Evolutionary conservation across 352 stramenopile genomes (phyloP), one percentile per base, ranked within the genome.

Genomic region (Globisporangium barbulae): DNA sequence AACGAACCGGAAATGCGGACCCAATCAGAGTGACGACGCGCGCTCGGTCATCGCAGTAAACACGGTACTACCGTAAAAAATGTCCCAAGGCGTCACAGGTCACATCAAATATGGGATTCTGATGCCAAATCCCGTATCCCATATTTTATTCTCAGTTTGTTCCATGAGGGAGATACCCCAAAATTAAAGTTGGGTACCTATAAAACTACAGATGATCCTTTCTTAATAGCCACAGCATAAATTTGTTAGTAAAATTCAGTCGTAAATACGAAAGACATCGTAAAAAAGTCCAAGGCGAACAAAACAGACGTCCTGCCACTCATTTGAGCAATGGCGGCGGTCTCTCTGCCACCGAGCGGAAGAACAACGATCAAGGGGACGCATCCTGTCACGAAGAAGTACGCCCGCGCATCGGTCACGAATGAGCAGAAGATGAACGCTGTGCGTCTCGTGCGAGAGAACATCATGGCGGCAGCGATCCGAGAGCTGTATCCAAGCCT

Each of bases 11-110:
- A 55, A 45, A 54, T 63, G 57, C 35, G 44, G 59, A 65, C 31
- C 68, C 67, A 83, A 76, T 69, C 57, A 58, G 37, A 55, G 13
- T 19, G 53, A 44, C 63, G 64, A 79, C 63, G 72, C 66, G 54
- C 30, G 53, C 31, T 48, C 30, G n/a, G 63, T 78, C 70, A 64
- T 28, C 25, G 2, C 2, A 28, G 25, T 28, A 28, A 28, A 28
- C 25, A 28, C 25, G 25, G 25, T 28, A 28, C 25, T 28, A 2
- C 25, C 25, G 25, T 28, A 28, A 28, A 28, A 28, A 2, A 2
- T 28, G 25, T 28, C 25, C 1, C 2, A 28, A n/a, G n/a, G n/a
- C n/a, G n/a, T n/a, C 25, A 28, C 25, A 28, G 25, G 25, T 28
- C 25, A 28, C 25, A 1, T 28, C 25, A 28, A 28, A 28, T 2